Evolutionary conservation across 2,329 filamentous ascomycete genomes (phyloP).

Genomic region (Cordyceps tenuipes): DNA sequence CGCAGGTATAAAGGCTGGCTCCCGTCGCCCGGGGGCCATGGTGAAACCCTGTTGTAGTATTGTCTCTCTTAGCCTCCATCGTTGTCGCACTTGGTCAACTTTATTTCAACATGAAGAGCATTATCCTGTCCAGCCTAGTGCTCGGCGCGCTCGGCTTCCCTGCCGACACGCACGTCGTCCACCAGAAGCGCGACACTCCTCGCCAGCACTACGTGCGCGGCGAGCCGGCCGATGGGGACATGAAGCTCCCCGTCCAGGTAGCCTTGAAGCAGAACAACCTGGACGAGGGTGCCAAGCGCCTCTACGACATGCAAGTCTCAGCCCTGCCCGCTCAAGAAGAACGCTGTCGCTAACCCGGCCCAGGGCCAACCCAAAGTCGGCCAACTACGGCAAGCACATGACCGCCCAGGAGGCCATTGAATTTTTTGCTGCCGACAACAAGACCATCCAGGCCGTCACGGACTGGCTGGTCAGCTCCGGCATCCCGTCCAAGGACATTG

Average conservation of each 20-base stretch:
- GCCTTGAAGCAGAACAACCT: constrained; percentile 37
- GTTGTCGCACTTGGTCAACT: neutral
- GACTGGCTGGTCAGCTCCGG: constrained; percentile 44
- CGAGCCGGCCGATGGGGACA: constrained; percentile 8
- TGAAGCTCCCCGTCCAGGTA: constrained; percentile 29
- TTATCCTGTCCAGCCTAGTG: constrained; percentile 3
- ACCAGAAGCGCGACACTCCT: constrained; percentile 13
- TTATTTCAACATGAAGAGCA: neutral
- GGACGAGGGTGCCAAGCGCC: constrained; percentile 32
- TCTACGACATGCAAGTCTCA: constrained; percentile 26
- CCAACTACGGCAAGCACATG: constrained; percentile 39
- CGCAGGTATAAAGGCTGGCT: neutral
- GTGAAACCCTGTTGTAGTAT: neutral
- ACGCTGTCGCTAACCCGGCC: neutral
- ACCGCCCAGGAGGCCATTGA: constrained; percentile 32
- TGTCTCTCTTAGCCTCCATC: neutral
- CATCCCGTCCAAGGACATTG: constrained; percentile 37
- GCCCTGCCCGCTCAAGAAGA: neutral
- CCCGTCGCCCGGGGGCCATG: neutral
- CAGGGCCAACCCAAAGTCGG: constrained; percentile 31
- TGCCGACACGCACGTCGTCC: constrained; percentile 11
- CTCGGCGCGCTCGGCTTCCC: constrained; percentile 5
- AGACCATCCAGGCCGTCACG: constrained; percentile 40
- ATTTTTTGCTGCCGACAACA: constrained; percentile 31
- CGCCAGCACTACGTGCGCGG: constrained; percentile 7